These are phyloP conservation scores for Daldinia loculata DNA, from an alignment of 495 filamentous ascomycete genomes.

Conservation along the genomic window DNA sequence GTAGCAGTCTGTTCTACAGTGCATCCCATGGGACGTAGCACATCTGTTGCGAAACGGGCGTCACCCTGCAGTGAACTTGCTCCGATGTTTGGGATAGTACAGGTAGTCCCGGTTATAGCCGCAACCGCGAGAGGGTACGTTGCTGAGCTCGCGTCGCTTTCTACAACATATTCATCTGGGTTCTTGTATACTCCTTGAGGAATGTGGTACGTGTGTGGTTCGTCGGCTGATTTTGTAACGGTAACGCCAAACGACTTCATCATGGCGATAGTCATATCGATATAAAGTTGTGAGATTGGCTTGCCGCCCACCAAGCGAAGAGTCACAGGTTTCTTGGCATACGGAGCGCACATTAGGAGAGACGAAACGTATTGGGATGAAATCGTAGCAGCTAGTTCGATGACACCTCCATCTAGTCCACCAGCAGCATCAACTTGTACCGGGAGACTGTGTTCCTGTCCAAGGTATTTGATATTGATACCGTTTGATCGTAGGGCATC, in stretches of 20 bases:
- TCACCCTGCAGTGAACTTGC: slow-evolving; percentile 92
- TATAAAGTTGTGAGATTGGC: slow-evolving; percentile 95
- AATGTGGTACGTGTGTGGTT: slow-evolving; percentile 93
- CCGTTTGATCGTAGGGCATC: slow-evolving; percentile 88
- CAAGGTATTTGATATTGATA: slow-evolving; percentile 81
- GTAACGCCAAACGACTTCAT: slow-evolving; percentile 92
- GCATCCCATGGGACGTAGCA: slow-evolving; percentile 94
- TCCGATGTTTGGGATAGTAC: slow-evolving; percentile 96
- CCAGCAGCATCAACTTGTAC: slow-evolving; percentile 81
- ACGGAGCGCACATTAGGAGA: slow-evolving; percentile 95
- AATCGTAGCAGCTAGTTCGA: slow-evolving; percentile 90
- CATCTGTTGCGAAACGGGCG: slow-evolving; percentile 91
- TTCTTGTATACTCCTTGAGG: slow-evolving; percentile 86
- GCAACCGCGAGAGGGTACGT: slow-evolving; percentile 97
- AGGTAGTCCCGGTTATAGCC: slow-evolving; percentile 92
- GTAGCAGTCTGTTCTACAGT: slow-evolving; percentile 80
- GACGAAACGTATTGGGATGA: slow-evolving; percentile 98
- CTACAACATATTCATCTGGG: slow-evolving; percentile 86
- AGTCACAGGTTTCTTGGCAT: slow-evolving; percentile 92
- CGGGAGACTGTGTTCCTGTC: slow-evolving; percentile 80
- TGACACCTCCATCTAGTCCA: slow-evolving; percentile 89
- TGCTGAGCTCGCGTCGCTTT: slow-evolving; percentile 97
- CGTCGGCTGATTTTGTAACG: slow-evolving; percentile 65
- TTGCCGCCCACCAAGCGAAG: slow-evolving; percentile 90
- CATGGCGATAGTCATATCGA: slow-evolving; percentile 98